Evolutionary conservation across 164 flowering plant species (phyloP).

Genomic region (Vitis riparia): DNA sequence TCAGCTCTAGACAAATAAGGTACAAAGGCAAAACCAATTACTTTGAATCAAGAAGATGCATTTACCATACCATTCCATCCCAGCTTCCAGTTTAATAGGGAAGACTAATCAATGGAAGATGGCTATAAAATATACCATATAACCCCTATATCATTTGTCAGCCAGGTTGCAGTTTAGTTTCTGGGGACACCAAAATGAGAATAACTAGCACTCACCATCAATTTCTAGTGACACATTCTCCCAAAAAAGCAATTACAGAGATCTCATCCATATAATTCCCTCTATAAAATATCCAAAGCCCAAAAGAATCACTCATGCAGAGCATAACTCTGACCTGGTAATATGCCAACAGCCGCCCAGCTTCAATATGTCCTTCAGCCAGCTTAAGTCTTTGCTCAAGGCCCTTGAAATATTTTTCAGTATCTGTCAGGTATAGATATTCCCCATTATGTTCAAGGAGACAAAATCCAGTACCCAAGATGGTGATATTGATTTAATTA

Average conservation of each 20-base stretch:
- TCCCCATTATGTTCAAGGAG: background rate
- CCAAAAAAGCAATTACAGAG: background rate
- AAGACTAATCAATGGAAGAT: too few relatives aligned
- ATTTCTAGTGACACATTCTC: background rate
- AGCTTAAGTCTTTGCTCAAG: constrained; percentile 58
- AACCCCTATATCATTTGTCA: too few relatives aligned
- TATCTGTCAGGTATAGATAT: constrained; percentile 35
- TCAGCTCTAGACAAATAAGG: too few relatives aligned
- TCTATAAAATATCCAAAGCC: background rate
- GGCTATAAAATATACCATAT: too few relatives aligned
- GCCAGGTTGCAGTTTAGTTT: too few relatives aligned
- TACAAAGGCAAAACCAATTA: too few relatives aligned
- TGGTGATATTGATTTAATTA: background rate
- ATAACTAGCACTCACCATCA: background rate
- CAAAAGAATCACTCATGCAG: background rate
- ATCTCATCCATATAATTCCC: too few relatives aligned
- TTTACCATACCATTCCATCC: too few relatives aligned
- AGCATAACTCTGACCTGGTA: constrained; percentile 62
- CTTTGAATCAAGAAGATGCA: too few relatives aligned
- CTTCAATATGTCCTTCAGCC: constrained; percentile 92
- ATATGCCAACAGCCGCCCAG: constrained; percentile 82
- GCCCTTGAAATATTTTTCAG: constrained; percentile 29
- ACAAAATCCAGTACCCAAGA: background rate
- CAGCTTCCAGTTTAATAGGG: too few relatives aligned
- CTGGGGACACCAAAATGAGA: too few relatives aligned